Conservation (phyloP, 768 basidiomycete genomes). For the Gymnopilus junonius region DNA sequence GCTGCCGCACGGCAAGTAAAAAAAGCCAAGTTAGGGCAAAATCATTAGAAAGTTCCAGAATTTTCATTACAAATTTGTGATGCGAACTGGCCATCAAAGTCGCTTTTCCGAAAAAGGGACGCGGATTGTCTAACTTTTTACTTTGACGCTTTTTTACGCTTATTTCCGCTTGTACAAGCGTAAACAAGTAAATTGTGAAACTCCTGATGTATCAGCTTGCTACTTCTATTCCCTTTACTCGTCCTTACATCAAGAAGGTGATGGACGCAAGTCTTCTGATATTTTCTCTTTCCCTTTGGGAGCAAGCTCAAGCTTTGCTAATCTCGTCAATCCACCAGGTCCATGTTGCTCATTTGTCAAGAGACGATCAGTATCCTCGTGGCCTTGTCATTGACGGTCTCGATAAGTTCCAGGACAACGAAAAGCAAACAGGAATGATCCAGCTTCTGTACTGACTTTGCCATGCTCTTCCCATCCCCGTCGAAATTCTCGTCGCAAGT, state of each 20-base stretch:
- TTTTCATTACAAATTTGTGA: no score
- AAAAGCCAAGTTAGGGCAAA: no score
- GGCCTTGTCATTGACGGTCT: neutral
- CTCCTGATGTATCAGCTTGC: conserved; percentile 7
- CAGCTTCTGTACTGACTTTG: neutral
- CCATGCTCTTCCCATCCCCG: neutral
- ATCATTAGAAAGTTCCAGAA: no score
- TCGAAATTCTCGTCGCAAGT: neutral
- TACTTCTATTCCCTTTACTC: neutral
- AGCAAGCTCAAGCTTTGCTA: neutral
- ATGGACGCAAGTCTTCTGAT: neutral
- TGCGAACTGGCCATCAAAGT: no score
- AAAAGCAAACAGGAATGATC: neutral
- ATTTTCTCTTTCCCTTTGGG: neutral
- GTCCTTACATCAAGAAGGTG: neutral
- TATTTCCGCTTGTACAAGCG: no score
- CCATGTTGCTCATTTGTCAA: no score
- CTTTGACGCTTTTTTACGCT: no score
- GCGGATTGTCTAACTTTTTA: no score
- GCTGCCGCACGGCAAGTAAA: no score
- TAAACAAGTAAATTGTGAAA: no score
- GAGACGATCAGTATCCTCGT: neutral
- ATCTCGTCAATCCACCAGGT: neutral
- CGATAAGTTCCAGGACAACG: neutral
- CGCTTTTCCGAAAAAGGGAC: no score